Percentiles rank a stretch among this genome's conserved stretches.
These are phyloP conservation scores for Triticum dicoccoides DNA, from an alignment of 176 grass and related monocot species.

Conservation along the genomic window DNA sequence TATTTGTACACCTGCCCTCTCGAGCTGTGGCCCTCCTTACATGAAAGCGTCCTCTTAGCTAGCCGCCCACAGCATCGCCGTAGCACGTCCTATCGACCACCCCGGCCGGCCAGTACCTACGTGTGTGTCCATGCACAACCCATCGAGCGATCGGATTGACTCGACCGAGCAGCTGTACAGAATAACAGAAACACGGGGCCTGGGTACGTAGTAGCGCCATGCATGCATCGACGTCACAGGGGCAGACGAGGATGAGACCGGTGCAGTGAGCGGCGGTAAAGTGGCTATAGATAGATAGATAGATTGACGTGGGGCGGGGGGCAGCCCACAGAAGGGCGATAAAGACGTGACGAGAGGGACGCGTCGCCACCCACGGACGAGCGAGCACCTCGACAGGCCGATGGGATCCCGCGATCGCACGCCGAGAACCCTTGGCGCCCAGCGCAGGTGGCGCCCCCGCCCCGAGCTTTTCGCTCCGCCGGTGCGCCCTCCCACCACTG, in stretches of 20 bases:
- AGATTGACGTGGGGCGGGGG: no score
- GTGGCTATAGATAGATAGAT: no score
- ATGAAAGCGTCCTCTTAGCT: no score
- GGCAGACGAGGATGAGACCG: not conserved
- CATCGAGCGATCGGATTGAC: no score
- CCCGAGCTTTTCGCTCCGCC: not conserved
- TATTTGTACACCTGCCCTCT: no score
- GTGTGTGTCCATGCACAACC: no score
- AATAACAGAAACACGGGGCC: no score
- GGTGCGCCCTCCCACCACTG: not conserved
- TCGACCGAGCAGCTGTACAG: no score
- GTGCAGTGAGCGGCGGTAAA: not conserved
- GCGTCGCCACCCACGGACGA: not conserved
- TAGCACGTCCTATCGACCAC: not conserved
- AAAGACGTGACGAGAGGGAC: conserved; percentile 29
- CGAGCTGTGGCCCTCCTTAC: no score
- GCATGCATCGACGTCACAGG: not conserved
- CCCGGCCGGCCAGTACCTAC: no score
- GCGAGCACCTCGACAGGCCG: not conserved
- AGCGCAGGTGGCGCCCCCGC: no score
- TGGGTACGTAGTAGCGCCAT: not conserved
- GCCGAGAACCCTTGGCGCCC: not conserved
- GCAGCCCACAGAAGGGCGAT: not conserved
- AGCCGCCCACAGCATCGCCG: no score
- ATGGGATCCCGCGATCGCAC: not conserved